phyloP scores from a whole-genome alignment of 345 rosid species.

The Raphanus raphanistrum region DNA sequence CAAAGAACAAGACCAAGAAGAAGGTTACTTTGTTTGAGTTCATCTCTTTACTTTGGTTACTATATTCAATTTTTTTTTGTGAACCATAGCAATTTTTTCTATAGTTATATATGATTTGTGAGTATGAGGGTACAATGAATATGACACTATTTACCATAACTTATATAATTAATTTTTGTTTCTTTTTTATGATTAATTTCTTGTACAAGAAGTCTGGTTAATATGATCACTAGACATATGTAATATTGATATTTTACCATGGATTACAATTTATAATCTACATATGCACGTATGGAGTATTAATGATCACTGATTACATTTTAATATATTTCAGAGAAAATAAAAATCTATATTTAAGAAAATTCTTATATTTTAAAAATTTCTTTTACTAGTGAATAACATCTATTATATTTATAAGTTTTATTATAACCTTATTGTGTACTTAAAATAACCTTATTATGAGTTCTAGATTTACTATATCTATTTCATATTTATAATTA shows the following conservation, averaged over 20 bases:
- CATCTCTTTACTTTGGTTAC: neutral
- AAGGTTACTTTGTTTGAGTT: neutral
- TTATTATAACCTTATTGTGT: neutral
- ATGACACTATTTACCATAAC: neutral
- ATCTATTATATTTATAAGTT: neutral
- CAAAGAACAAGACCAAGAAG: neutral
- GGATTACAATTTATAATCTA: neutral
- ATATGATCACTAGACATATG: neutral
- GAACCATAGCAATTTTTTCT: neutral
- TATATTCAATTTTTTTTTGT: neutral
- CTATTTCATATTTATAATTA: neutral
- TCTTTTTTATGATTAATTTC: neutral
- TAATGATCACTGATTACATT: neutral
- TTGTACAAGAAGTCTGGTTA: neutral
- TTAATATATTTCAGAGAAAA: neutral
- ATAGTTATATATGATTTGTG: neutral
- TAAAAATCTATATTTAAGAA: neutral
- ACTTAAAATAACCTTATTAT: neutral
- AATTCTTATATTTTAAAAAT: neutral
- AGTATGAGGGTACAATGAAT: neutral
- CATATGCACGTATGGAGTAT: neutral
- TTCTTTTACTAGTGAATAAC: neutral
- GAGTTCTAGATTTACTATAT: neutral
- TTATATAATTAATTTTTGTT: neutral
- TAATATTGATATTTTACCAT: neutral